These are phyloP conservation scores for Cladophialophora chaetospira DNA, from an alignment of 2,329 filamentous ascomycete genomes.

Conservation along the genomic window DNA sequence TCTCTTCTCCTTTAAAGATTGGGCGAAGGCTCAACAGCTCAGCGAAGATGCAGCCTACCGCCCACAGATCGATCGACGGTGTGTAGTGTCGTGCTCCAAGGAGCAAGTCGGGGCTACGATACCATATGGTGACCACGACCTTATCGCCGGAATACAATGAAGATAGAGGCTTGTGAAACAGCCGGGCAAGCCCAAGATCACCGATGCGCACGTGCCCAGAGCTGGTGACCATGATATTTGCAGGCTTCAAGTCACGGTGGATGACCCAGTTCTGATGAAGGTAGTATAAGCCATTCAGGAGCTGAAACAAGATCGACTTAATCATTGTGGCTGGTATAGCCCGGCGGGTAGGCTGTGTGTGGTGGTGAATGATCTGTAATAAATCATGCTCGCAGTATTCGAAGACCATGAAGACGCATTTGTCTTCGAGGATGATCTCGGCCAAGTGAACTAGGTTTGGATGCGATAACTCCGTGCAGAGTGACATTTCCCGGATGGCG, in stretches of 20 bases:
- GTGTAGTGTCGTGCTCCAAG: slow-evolving; percentile 95
- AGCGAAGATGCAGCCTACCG: slow-evolving; percentile 95
- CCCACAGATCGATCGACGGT: slow-evolving; percentile 95
- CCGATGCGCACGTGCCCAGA: slow-evolving; percentile 89
- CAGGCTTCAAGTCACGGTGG: slow-evolving; percentile 93
- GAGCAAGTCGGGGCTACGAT: slow-evolving; percentile 89
- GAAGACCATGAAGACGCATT: slow-evolving; percentile 99
- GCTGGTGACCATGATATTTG: slow-evolving; percentile 98
- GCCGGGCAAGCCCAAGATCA: slow-evolving; percentile 84
- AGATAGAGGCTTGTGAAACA: slow-evolving; percentile 92
- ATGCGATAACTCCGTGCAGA: slow-evolving; percentile 89
- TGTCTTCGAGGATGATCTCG: slow-evolving; percentile 96
- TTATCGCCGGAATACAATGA: slow-evolving; percentile 93
- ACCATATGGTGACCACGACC: slow-evolving; percentile 99
- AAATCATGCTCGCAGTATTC: slow-evolving; percentile 98
- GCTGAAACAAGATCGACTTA: slow-evolving; percentile 92
- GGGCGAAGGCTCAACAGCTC: slow-evolving; percentile 86
- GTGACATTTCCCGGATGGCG: slow-evolving; percentile 93
- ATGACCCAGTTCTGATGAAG: slow-evolving; percentile 96
- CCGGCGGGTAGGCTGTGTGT: slow-evolving; percentile 84
- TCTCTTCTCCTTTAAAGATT: slow-evolving; percentile 98
- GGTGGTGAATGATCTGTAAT: slow-evolving; percentile 96
- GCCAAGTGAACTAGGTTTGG: slow-evolving; percentile 86
- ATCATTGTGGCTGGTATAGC: slow-evolving; percentile 86
- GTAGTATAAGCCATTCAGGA: slow-evolving; percentile 92